Conservation (phyloP, 257 asterid species). For the Fraxinus anomala region DNA sequence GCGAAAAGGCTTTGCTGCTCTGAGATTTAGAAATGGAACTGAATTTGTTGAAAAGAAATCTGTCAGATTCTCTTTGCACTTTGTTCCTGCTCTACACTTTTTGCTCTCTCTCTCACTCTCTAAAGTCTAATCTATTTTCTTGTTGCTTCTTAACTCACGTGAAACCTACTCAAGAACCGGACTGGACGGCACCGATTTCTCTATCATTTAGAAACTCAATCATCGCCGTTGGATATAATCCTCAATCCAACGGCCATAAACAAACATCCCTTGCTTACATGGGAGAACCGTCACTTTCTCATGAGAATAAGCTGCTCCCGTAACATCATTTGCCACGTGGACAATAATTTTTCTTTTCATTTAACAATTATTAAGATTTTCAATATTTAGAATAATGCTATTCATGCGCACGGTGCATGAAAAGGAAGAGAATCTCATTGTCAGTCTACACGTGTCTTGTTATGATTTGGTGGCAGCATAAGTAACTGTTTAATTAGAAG, state of each 20-base stretch:
- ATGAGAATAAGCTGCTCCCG: conserved; percentile 15
- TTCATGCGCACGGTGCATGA: background rate
- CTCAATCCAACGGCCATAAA: conserved; percentile 40
- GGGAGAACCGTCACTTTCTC: conserved; percentile 64
- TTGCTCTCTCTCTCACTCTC: background rate
- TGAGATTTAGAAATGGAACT: conserved; percentile 35
- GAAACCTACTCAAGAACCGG: conserved; percentile 55
- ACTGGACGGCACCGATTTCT: conserved; percentile 56
- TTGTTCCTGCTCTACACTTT: conserved; percentile 28
- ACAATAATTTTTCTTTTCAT: conserved; percentile 26
- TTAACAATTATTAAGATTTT: background rate
- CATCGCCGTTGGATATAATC: conserved; percentile 37
- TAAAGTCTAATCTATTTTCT: background rate
- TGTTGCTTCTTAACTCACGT: conserved; percentile 48
- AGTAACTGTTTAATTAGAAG: background rate
- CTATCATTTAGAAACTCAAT: conserved; percentile 24
- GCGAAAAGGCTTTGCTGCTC: conserved; percentile 15
- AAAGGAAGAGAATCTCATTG: background rate
- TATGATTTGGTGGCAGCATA: background rate
- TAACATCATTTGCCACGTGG: conserved; percentile 46
- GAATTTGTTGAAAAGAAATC: background rate
- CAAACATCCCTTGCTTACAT: conserved; percentile 43
- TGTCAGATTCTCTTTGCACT: conserved; percentile 22
- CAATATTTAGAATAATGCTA: no score
- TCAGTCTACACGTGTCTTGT: no score